Evolutionary conservation across 2,329 filamentous ascomycete genomes (phyloP).

Genomic region (Microsporum audouinii): DNA sequence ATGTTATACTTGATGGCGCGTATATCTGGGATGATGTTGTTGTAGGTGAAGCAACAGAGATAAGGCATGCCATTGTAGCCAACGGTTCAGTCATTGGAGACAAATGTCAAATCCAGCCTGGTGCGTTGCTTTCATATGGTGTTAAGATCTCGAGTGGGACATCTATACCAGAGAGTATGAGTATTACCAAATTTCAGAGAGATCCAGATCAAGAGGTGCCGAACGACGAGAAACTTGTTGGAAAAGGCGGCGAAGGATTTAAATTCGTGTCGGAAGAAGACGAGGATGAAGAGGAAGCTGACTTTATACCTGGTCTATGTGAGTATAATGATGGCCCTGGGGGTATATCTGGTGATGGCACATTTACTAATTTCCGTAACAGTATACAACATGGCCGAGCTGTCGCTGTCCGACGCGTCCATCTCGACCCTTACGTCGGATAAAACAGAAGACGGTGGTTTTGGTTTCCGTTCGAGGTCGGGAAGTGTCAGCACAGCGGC

Average conservation of each 20-base stretch:
- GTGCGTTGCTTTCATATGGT: slow-evolving; percentile 67
- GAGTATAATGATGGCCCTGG: neutral
- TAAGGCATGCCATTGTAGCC: slow-evolving; percentile 66
- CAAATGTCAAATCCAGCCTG: slow-evolving; percentile 55
- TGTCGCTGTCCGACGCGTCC: slow-evolving; percentile 40
- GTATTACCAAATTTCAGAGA: slow-evolving; percentile 36
- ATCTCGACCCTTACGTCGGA: slow-evolving; percentile 55
- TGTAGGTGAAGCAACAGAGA: slow-evolving; percentile 60
- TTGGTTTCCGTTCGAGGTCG: slow-evolving; percentile 44
- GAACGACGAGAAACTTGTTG: slow-evolving; percentile 45
- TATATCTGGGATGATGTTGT: slow-evolving; percentile 80
- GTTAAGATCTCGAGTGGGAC: slow-evolving; percentile 58
- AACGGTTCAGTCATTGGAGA: slow-evolving; percentile 60
- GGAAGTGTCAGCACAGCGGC: slow-evolving; percentile 64
- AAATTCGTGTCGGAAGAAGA: slow-evolving; percentile 57
- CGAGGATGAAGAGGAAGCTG: slow-evolving; percentile 47
- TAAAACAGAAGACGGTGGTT: slow-evolving; percentile 31
- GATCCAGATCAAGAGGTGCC: slow-evolving; percentile 33
- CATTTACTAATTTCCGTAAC: slow-evolving; percentile 6
- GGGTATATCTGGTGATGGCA: neutral
- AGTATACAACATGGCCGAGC: slow-evolving; percentile 43
- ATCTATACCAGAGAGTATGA: slow-evolving; percentile 30
- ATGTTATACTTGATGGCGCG: slow-evolving; percentile 65
- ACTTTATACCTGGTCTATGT: slow-evolving; percentile 37
- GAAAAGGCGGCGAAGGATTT: slow-evolving; percentile 48